Evolutionary conservation across 805 yeast species (phyloP).

Genomic region (Candida ipomoeae): DNA sequence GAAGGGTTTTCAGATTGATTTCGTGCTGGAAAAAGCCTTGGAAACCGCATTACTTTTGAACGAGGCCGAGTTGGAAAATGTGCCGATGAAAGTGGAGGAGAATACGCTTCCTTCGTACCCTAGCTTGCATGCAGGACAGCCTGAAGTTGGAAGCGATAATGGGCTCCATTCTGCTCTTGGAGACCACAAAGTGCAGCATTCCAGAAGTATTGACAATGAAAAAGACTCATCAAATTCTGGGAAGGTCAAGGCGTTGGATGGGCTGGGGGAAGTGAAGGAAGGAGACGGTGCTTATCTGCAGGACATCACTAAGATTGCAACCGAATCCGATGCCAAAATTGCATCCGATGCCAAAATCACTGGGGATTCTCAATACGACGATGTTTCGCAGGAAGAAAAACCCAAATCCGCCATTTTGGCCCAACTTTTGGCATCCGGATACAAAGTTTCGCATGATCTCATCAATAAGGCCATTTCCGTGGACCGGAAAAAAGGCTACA

Average conservation of each 20-base stretch:
- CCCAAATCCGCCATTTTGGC: conserved; percentile 75
- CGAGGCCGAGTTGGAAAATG: conserved; percentile 69
- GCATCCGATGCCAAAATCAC: conserved; percentile 15
- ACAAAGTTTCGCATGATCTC: conserved; percentile 58
- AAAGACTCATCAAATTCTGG: too few species aligned
- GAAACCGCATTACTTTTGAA: conserved; percentile 66
- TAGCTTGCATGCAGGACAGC: not conserved
- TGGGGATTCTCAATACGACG: conserved; percentile 37
- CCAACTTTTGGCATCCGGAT: conserved; percentile 72
- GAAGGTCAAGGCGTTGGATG: too few species aligned
- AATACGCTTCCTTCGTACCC: conserved; percentile 17
- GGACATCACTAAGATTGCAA: too few species aligned
- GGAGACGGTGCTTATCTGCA: too few species aligned
- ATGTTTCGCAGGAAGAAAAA: conserved; percentile 69
- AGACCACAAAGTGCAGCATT: conserved; percentile 21
- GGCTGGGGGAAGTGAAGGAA: too few species aligned
- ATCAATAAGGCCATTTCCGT: conserved; percentile 57
- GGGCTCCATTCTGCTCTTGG: not conserved
- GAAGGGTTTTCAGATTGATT: conserved; percentile 46
- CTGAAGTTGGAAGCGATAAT: too few species aligned
- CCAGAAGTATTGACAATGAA: too few species aligned
- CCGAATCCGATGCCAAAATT: too few species aligned
- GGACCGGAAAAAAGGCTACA: conserved; percentile 62
- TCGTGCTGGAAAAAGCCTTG: conserved; percentile 57
- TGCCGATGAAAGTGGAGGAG: conserved; percentile 44